Evolutionary conservation across 164 flowering plant genomes (phyloP).

Genomic region (Cinnamomum chago): DNA sequence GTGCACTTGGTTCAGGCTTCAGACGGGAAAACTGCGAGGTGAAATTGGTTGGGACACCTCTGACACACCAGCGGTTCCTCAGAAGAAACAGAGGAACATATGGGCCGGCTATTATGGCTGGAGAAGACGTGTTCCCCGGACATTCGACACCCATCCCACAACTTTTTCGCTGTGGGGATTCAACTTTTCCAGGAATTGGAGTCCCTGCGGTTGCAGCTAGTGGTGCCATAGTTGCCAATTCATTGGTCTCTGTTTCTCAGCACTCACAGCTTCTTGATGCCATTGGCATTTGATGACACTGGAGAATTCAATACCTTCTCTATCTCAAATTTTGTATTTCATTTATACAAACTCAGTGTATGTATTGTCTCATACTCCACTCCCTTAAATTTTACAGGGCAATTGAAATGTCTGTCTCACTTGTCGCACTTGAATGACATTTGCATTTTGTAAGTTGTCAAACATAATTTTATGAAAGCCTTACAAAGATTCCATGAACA

Average conservation of each 20-base stretch:
- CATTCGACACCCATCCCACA: slow-evolving; percentile 81
- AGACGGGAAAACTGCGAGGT: slow-evolving; percentile 85
- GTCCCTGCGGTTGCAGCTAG: slow-evolving; percentile 99
- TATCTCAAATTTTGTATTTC: neutral
- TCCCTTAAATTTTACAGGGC: too few relatives aligned
- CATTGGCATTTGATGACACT: slow-evolving; percentile 26
- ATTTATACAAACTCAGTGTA: neutral
- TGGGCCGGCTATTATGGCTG: slow-evolving; percentile 90
- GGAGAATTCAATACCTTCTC: neutral
- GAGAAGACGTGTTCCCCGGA: slow-evolving; percentile 74
- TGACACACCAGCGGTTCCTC: slow-evolving; percentile 85
- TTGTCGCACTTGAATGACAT: too few relatives aligned
- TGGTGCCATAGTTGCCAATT: slow-evolving; percentile 96
- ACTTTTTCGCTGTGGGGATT: slow-evolving; percentile 89
- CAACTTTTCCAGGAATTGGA: slow-evolving; percentile 95
- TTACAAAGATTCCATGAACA: too few relatives aligned
- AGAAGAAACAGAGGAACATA: slow-evolving; percentile 88
- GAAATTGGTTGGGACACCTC: slow-evolving; percentile 81
- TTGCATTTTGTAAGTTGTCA: too few relatives aligned
- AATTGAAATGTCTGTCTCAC: too few relatives aligned
- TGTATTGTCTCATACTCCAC: too few relatives aligned
- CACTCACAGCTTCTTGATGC: slow-evolving; percentile 87
- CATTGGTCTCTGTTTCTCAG: slow-evolving; percentile 76
- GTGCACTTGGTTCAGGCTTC: slow-evolving; percentile 82
- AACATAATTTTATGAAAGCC: too few relatives aligned